Base-by-base conservation (phyloP, 768 basidiomycete species). In the Boletus patriciae region DNA sequence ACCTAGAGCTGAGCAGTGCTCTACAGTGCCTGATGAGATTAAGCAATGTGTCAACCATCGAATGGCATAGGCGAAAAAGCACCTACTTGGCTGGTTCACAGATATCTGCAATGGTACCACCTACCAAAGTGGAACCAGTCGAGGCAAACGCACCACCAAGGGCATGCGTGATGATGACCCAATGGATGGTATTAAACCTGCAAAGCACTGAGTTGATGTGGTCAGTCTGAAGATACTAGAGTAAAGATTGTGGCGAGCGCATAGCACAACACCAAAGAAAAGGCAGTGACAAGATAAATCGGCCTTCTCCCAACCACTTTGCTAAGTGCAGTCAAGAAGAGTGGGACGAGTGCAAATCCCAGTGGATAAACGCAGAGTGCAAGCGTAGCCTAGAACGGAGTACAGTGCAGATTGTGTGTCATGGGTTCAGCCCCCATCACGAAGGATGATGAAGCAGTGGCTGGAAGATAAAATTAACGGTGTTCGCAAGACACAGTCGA, bases 261-360 rank as follows among this genome's bases (percentile, higher is more conserved):
- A 64, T 80, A 78, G 51, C 37, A 81, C 61, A 64, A 81, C 13
- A 66, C 58, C 12, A 61, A 84, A 7, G 80, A 77, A 46, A 80
- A 62, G 18, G 73, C 74, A 1, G 82, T 83, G 46, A 72, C 70
- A 16, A 84, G 63, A 60, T 86, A 87, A 4, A 88, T 64, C 0
- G 86, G 85, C 42, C 76, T 77, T 53, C 87, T 72, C 19, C 87
- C 86, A 58, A 87, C 81, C 59, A 88, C 87, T 66, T 88, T 87
- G 65, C 85, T 86, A 65, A 88, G 80, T 0, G 87, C 80, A 3
- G 86, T 82, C 1, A 85, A 80, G 27, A 88, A 74, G 4, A 88
- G 78, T 4, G 86, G 86, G 8, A 85, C 73, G 16, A 87, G 45
- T 3, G 78, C 86, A 62, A 86, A 88, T 5, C 85, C 86, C 6